phyloP scores from a whole-genome alignment of 106 monocot genomes.

The Dendrobium nobile region DNA sequence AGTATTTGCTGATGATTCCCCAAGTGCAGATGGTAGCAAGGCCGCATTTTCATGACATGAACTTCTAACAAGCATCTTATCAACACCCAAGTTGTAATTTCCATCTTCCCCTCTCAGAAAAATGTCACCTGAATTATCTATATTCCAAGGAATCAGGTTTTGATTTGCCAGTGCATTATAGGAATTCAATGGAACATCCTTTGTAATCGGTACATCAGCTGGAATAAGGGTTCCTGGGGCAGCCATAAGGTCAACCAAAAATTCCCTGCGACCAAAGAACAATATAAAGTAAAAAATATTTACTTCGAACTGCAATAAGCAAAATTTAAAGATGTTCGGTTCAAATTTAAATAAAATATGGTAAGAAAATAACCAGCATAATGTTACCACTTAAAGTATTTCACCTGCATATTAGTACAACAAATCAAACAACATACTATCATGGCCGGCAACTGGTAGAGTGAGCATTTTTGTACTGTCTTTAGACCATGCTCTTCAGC shows the following conservation, averaged over 20 bases:
- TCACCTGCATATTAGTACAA: background rate
- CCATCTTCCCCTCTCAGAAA: conserved; percentile 13
- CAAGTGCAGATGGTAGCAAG: conserved; percentile 19
- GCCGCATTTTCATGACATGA: conserved; percentile 25
- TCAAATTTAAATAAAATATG: background rate
- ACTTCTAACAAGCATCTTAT: conserved; percentile 15
- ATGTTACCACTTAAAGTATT: background rate
- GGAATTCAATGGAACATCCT: conserved; percentile 39
- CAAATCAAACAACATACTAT: background rate
- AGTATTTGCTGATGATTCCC: conserved; percentile 26
- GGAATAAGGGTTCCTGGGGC: conserved; percentile 92
- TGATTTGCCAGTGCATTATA: conserved; percentile 24
- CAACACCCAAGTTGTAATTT: conserved; percentile 14
- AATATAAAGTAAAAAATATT: background rate
- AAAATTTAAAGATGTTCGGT: background rate
- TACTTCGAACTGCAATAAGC: background rate
- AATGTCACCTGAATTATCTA: conserved; percentile 18
- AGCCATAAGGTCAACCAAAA: conserved; percentile 98
- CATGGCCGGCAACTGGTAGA: background rate
- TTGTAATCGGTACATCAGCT: conserved; percentile 62
- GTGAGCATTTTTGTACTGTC: background rate
- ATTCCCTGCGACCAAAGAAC: conserved; percentile 47
- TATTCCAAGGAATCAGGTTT: conserved; percentile 17
- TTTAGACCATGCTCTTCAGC: background rate
- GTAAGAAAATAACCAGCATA: background rate